phyloP scores from a whole-genome alignment of 2,329 filamentous ascomycete genomes.

The Pseudogymnoascus sp. region DNA sequence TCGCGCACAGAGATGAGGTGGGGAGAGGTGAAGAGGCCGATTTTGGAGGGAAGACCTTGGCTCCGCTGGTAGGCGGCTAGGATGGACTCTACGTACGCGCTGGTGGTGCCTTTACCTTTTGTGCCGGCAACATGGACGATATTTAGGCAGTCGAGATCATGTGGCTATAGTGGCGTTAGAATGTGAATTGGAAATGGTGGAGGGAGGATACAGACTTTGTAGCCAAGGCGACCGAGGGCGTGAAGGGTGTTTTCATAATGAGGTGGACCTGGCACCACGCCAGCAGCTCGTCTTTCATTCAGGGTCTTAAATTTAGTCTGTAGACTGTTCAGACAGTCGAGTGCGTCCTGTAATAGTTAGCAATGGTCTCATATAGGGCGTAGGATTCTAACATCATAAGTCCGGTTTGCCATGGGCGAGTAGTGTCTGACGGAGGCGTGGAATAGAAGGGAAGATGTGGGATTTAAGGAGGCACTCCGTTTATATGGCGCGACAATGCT shows the following conservation, averaged over 20 bases:
- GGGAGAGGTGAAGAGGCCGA: constrained; percentile 80
- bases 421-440: background rate
- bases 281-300: constrained; percentile 68
- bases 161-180: background rate
- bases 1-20: constrained; percentile 78
- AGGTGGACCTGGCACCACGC: constrained; percentile 33
- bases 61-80: constrained; percentile 48
- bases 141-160: constrained; percentile 2
- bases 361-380: background rate
- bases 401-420: constrained; percentile 1
- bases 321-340: constrained; percentile 77
- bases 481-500: background rate
- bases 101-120: constrained; percentile 87
- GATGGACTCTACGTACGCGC: constrained; percentile 73
- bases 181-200: background rate
- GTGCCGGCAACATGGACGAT: constrained; percentile 79
- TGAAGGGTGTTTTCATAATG: constrained; percentile 5
- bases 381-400: background rate
- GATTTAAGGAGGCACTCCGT: background rate
- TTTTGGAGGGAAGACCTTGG: constrained; percentile 23
- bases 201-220: background rate
- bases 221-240: background rate
- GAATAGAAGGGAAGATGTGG: background rate
- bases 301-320: constrained; percentile 81
- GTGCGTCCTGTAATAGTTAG: constrained; percentile 57